Conservation (phyloP, 2,329 filamentous ascomycete species). For the Aspergillus floridensis region DNA sequence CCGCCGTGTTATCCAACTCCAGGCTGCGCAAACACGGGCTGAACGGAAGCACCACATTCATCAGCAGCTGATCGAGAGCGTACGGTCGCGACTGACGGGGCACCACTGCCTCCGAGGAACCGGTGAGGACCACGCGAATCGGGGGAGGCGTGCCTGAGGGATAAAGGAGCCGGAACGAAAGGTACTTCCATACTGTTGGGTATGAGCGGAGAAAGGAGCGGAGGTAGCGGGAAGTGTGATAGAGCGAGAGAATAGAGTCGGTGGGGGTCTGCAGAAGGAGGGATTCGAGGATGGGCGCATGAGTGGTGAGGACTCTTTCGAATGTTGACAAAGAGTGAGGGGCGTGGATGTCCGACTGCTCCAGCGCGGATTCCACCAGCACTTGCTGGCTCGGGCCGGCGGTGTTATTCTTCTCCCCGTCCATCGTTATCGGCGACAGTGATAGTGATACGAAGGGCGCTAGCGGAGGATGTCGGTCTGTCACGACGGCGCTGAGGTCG, state of each 20-base stretch:
- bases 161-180: constrained; percentile 56
- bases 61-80: constrained; percentile 57
- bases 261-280: constrained; percentile 58
- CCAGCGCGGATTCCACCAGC: constrained; percentile 26
- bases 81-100: constrained; percentile 56
- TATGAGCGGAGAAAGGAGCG: constrained; percentile 55
- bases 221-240: constrained; percentile 57
- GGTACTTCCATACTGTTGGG: constrained; percentile 59
- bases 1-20: constrained; percentile 61
- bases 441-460: constrained; percentile 1
- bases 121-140: constrained; percentile 34
- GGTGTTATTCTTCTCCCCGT: constrained; percentile 10
- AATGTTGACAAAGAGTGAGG: constrained; percentile 46
- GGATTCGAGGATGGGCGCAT: constrained; percentile 59
- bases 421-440: constrained; percentile 10
- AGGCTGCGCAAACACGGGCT: constrained; percentile 56
- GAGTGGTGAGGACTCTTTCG: constrained; percentile 55
- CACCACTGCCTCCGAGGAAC: constrained; percentile 30
- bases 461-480: constrained; percentile 10
- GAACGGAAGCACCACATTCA: constrained; percentile 56
- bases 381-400: constrained; percentile 17
- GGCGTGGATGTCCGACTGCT: constrained; percentile 21
- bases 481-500: constrained; percentile 10
- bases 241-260: constrained; percentile 55
- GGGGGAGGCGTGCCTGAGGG: constrained; percentile 37